Conservation (phyloP, 2,329 filamentous ascomycete genomes). For the Mycosphaerelloides madeirae region DNA sequence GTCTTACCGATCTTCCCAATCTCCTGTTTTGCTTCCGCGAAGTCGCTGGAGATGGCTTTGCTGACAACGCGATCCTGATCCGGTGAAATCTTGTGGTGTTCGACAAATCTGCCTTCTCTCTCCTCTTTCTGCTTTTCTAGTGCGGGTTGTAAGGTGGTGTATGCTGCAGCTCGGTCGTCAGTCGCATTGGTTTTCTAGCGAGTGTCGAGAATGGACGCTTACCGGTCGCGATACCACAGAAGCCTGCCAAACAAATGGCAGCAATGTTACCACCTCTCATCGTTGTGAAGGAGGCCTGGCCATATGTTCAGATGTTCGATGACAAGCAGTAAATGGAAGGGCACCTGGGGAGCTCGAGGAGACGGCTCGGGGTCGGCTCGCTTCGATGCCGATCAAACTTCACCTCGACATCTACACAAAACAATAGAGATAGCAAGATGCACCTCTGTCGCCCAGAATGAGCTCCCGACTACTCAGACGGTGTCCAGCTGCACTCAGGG, state of each 20-base stretch:
- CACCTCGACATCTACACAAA: no score
- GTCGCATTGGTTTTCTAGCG: background rate
- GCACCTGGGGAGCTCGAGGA: no score
- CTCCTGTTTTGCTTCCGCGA: constrained; percentile 23
- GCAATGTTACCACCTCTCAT: constrained; percentile 10
- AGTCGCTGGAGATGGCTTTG: constrained; percentile 23
- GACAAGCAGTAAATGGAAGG: no score
- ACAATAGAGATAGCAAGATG: no score
- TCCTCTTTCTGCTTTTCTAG: constrained; percentile 25
- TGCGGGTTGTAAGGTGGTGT: constrained; percentile 28
- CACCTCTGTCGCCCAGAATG: no score
- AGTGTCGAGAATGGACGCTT: background rate
- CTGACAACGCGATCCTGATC: constrained; percentile 20
- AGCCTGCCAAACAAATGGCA: constrained; percentile 5
- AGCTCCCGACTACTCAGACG: no score
- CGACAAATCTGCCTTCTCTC: constrained; percentile 22
- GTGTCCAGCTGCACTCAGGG: no score
- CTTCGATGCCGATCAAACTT: no score
- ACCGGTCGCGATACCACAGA: constrained; percentile 21
- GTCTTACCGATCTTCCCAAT: constrained; percentile 6
- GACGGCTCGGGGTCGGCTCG: no score
- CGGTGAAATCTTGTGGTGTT: constrained; percentile 13
- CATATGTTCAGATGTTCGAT: no score
- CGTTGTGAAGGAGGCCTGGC: background rate
- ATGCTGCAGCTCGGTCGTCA: constrained; percentile 16